These are phyloP conservation scores for Cucumis melo DNA, from an alignment of 306 rosid genomes.

Conservation along the genomic window DNA sequence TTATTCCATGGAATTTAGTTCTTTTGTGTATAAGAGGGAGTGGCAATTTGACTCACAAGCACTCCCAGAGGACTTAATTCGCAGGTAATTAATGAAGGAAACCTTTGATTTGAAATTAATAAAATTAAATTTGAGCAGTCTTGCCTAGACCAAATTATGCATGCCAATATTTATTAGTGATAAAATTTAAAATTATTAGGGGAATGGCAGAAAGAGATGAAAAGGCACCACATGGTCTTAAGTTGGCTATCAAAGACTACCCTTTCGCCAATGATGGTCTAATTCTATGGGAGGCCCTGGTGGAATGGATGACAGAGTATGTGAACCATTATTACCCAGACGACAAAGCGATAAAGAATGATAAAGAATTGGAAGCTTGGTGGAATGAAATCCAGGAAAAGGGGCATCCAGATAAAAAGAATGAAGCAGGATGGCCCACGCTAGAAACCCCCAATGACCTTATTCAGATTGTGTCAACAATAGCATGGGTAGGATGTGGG, in stretches of 20 bases:
- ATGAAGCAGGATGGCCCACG: slow-evolving; percentile 50
- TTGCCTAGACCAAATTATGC: too few relatives aligned
- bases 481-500: slow-evolving; percentile 54
- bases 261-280: slow-evolving; percentile 70
- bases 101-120: too few relatives aligned
- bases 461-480: slow-evolving; percentile 28
- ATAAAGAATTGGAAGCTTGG: slow-evolving; percentile 65
- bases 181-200: slow-evolving; percentile 7
- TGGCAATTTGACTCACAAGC: slow-evolving; percentile 57
- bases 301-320: slow-evolving; percentile 48
- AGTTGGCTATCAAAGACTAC: slow-evolving; percentile 48
- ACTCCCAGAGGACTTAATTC: slow-evolving; percentile 53
- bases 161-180: neutral
- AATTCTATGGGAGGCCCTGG: slow-evolving; percentile 41
- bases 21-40: slow-evolving; percentile 35
- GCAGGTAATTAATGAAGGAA: slow-evolving; percentile 24
- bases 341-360: slow-evolving; percentile 17
- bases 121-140: too few relatives aligned
- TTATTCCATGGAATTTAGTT: slow-evolving; percentile 32
- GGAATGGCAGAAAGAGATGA: slow-evolving; percentile 43
- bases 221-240: slow-evolving; percentile 44
- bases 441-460: slow-evolving; percentile 37
- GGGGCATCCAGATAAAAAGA: slow-evolving; percentile 59
- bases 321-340: slow-evolving; percentile 42
- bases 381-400: slow-evolving; percentile 50